These are phyloP conservation scores for Arachis stenosperma DNA, from an alignment of 306 rosid species.

Conservation along the genomic window DNA sequence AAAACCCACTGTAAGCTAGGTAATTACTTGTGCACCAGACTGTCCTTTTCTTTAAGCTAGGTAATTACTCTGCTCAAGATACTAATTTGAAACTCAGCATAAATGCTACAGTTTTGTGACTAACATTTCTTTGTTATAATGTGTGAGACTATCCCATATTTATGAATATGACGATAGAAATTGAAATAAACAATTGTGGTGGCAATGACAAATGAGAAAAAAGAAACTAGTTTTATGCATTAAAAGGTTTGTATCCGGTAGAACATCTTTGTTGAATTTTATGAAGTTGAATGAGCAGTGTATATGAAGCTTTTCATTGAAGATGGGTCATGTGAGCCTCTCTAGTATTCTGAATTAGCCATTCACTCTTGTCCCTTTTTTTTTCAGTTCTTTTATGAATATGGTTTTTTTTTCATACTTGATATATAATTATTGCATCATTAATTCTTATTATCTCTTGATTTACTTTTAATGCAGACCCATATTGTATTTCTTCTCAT, in stretches of 20 bases:
- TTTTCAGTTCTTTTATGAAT: constrained; percentile 18
- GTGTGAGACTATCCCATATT: background rate
- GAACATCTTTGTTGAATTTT: background rate
- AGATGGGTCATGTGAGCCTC: background rate
- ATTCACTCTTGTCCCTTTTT: background rate
- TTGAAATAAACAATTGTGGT: no score
- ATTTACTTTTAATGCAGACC: constrained; percentile 63
- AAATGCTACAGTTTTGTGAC: background rate
- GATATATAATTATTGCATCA: constrained; percentile 24
- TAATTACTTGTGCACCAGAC: background rate
- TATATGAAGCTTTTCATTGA: constrained; percentile 26
- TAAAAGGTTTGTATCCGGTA: no score
- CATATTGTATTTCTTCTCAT: constrained; percentile 70
- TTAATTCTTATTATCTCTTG: constrained; percentile 33
- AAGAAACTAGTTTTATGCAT: no score
- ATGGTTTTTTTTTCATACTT: constrained; percentile 16
- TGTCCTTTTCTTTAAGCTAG: background rate
- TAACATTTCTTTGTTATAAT: background rate
- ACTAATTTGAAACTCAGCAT: background rate
- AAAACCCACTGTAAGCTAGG: constrained; percentile 5
- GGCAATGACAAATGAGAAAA: no score
- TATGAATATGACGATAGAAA: no score
- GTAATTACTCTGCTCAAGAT: constrained; percentile 6
- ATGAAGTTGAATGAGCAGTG: constrained; percentile 12
- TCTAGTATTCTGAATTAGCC: constrained; percentile 19